These are phyloP conservation scores for Kalmusia sp. DNA, from an alignment of 2,329 filamentous ascomycete species.

Conservation along the genomic window DNA sequence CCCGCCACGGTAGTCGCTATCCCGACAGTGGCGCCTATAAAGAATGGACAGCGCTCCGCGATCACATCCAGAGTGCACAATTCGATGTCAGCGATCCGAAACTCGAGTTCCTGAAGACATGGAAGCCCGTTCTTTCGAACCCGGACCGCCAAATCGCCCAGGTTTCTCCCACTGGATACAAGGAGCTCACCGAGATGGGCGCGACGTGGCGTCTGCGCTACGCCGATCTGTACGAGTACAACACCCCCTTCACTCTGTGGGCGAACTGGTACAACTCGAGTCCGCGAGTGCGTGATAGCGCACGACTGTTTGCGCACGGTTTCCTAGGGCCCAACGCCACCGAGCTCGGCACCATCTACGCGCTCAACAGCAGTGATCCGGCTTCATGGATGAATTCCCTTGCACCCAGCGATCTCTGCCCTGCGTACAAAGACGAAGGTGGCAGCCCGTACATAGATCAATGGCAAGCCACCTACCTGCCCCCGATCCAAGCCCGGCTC, in stretches of 20 bases:
- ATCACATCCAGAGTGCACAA: conserved; percentile 58
- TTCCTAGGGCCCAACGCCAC: conserved; percentile 65
- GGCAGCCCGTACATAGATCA: conserved; percentile 55
- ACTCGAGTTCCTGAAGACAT: conserved; percentile 64
- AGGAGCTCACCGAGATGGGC: conserved; percentile 66
- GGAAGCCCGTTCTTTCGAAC: conserved; percentile 65
- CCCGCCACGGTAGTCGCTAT: conserved; percentile 69
- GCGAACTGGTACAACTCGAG: conserved; percentile 65
- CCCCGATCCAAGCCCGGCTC: conserved; percentile 61
- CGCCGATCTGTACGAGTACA: conserved; percentile 58
- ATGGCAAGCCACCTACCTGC: conserved; percentile 62
- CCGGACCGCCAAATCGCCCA: conserved; percentile 64
- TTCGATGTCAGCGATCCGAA: conserved; percentile 60
- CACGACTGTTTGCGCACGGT: conserved; percentile 66
- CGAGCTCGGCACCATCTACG: conserved; percentile 62
- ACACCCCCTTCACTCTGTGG: conserved; percentile 65
- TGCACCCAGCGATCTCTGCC: conserved; percentile 68
- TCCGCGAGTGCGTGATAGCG: conserved; percentile 67
- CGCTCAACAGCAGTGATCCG: conserved; percentile 64
- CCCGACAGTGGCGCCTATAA: conserved; percentile 67
- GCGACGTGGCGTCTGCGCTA: conserved; percentile 56
- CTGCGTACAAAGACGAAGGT: conserved; percentile 62
- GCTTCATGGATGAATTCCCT: conserved; percentile 67
- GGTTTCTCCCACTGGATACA: conserved; percentile 67
- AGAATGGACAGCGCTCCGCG: conserved; percentile 56